These are phyloP conservation scores for Gossypium stocksii DNA, from an alignment of 345 rosid species.

Conservation along the genomic window DNA sequence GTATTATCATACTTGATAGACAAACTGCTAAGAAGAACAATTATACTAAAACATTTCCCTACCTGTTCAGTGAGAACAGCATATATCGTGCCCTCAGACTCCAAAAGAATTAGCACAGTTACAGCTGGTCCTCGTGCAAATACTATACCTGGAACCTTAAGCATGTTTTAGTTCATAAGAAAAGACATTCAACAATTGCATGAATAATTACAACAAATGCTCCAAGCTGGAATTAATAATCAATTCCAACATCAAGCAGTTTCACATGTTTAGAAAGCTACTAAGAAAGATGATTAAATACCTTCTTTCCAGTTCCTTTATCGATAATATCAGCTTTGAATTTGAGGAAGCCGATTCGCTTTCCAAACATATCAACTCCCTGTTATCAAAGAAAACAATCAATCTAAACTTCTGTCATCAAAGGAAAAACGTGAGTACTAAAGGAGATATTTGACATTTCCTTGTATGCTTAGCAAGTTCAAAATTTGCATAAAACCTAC, in stretches of 20 bases:
- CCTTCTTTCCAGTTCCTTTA: conserved; percentile 64
- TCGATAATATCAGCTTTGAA: conserved; percentile 72
- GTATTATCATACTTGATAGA: neutral
- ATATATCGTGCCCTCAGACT: conserved; percentile 57
- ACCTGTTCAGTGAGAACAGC: conserved; percentile 97
- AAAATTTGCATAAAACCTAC: neutral
- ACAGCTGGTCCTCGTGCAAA: conserved; percentile 94
- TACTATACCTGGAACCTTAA: conserved; percentile 94
- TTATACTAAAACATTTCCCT: neutral
- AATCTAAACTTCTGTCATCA: neutral
- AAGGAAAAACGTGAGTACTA: neutral
- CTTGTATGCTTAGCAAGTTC: neutral
- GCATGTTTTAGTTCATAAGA: conserved; percentile 30
- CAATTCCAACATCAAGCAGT: neutral
- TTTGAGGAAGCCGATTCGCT: conserved; percentile 74
- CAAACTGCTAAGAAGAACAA: neutral
- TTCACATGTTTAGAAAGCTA: neutral
- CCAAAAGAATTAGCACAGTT: conserved; percentile 75
- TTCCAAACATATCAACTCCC: conserved; percentile 96
- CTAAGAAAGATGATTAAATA: conserved; percentile 30
- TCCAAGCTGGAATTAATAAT: neutral
- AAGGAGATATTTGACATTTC: neutral
- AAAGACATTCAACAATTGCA: neutral
- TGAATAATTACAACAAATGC: neutral
- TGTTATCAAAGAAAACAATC: conserved; percentile 22